These are phyloP conservation scores for Verticillium longisporum DNA, from an alignment of 2,329 filamentous ascomycete genomes.

Conservation along the genomic window DNA sequence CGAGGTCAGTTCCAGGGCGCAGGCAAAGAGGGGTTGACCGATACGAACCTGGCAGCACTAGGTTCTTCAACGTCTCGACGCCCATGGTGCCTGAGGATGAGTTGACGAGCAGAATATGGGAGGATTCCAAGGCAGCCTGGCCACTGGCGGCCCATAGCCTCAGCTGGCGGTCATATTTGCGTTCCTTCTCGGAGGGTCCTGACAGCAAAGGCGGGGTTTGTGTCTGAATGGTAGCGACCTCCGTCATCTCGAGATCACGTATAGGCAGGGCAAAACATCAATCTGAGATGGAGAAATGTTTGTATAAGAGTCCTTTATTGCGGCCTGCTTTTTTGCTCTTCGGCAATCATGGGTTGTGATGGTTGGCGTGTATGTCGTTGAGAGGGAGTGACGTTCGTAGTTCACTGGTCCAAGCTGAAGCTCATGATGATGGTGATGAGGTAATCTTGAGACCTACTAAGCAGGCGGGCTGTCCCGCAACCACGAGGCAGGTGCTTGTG, in stretches of 20 bases:
- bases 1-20: background rate
- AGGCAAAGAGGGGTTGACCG: background rate
- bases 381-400: background rate
- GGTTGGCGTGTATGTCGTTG: background rate
- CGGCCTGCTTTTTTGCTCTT: background rate
- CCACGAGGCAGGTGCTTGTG: background rate
- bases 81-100: constrained; percentile 81
- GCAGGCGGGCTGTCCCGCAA: background rate
- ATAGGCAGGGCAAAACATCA: background rate
- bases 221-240: constrained; percentile 27
- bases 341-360: background rate
- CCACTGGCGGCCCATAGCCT: constrained; percentile 91
- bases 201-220: constrained; percentile 42
- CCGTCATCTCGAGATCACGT: constrained; percentile 28
- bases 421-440: background rate
- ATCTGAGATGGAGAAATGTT: background rate
- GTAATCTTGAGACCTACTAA: background rate
- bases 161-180: constrained; percentile 91
- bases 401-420: background rate
- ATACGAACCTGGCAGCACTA: constrained; percentile 72
- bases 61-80: constrained; percentile 89
- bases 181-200: constrained; percentile 54
- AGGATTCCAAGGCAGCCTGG: constrained; percentile 82
- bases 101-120: constrained; percentile 87
- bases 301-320: background rate